Evolutionary conservation across 1,284 basidiomycete genomes (phyloP), one percentile per base, ranked within the genome.

Genomic region (Irpex sp.): DNA sequence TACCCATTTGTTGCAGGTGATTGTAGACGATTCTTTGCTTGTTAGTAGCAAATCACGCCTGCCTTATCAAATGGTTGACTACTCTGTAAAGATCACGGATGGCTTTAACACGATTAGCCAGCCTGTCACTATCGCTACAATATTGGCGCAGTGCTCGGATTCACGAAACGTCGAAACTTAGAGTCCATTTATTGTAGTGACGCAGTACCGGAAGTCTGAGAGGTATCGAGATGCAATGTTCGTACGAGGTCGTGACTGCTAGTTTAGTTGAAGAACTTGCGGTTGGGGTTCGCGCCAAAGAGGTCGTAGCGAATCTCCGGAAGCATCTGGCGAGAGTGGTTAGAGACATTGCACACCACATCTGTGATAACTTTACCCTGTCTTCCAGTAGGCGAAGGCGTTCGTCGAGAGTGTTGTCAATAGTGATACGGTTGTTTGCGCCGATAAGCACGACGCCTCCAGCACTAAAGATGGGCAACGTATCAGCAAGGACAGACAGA

Each of bases 341-440:
- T 26, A 35, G 19, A 43, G 15, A 47, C 55, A 7, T 26, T 17
- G 11, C 31, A n/a, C 50, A n/a, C 31, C 31, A 54, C 17, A 35
- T 47, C 4, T 58, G 26, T 59, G 47, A 36, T 62, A n/a, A n/a
- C 78, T 85, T 62, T 68, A 94, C 94, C 78, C 90, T 86, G 72
- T 96, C 93, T 77, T 97, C 94, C 51, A 97, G 79, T 66, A 97
- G 77, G 69, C 88, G 83, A 71, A 98, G 77, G 57, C 95, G 86
- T 73, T 96, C 94, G 68, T 94, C 93, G 59, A 98, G 81, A 0
- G 95, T 95, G 74, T 98, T 97, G 76, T 97, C 92, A 26, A 98
- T 83, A 39, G 87, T 90, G 74, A 97, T 97, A 58, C 93, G 86
- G 53, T 84, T 82, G 11, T 81, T 82, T 49, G 90, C 89, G 61